phyloP scores from a whole-genome alignment of 441 rosid species.

The Arabidopsis lyrata region DNA sequence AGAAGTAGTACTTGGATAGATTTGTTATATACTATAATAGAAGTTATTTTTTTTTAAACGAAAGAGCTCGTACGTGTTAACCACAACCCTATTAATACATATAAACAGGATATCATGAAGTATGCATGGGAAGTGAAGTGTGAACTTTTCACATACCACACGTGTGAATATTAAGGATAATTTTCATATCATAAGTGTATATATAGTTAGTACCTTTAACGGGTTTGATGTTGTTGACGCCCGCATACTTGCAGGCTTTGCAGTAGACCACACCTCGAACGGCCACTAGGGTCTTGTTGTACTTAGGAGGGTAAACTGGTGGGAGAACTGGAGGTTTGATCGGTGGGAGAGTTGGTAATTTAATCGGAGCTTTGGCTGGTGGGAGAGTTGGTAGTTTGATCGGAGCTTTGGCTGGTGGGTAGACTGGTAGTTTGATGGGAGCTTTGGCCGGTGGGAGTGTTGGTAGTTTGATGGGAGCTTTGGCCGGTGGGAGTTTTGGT shows the following conservation, averaged over 20 bases:
- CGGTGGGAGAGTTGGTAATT: slow-evolving; percentile 21
- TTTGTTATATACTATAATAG: neutral
- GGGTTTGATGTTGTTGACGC: slow-evolving; percentile 58
- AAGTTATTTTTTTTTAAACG: too few relatives aligned
- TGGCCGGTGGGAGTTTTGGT: slow-evolving; percentile 24
- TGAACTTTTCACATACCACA: neutral
- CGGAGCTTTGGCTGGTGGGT: slow-evolving; percentile 13
- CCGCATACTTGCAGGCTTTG: slow-evolving; percentile 77
- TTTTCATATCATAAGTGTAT: neutral
- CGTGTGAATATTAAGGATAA: neutral
- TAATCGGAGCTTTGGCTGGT: slow-evolving; percentile 42
- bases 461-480: slow-evolving; percentile 39
- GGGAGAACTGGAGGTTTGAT: slow-evolving; percentile 36
- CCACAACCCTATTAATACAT: too few relatives aligned
- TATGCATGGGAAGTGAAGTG: neutral
- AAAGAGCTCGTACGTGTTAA: too few relatives aligned
- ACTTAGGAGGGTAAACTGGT: slow-evolving; percentile 44
- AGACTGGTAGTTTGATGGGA: neutral
- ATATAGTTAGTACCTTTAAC: slow-evolving; percentile 51
- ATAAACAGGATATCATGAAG: neutral
- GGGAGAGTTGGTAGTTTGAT: slow-evolving; percentile 39
- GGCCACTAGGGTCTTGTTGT: slow-evolving; percentile 54
- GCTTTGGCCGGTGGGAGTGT: neutral
- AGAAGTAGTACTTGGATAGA: neutral
- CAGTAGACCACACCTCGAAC: slow-evolving; percentile 75